These are phyloP conservation scores for Leishmania gerbilli DNA, from an alignment of 208 protist species.

Conservation along the genomic window DNA sequence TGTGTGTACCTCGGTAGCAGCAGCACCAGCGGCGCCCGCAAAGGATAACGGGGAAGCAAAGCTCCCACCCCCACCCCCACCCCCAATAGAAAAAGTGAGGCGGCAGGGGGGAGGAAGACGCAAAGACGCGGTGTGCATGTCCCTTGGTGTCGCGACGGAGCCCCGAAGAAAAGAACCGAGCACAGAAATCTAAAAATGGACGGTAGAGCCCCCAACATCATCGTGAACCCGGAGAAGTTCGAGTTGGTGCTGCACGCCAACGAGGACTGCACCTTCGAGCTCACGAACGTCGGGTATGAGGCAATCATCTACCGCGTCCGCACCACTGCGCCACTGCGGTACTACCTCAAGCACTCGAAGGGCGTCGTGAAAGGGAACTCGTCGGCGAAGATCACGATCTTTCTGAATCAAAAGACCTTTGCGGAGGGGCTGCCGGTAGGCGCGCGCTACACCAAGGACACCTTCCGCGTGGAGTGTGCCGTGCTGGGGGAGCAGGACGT, in stretches of 20 bases:
- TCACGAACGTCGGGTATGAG: conserved; percentile 82
- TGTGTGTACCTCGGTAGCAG: neutral
- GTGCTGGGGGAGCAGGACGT: conserved; percentile 52
- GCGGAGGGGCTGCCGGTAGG: conserved; percentile 15
- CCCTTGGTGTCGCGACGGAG: neutral
- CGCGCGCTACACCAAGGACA: conserved; percentile 46
- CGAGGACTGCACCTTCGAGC: conserved; percentile 68
- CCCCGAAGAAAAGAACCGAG: conserved; percentile 17
- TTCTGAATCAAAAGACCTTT: conserved; percentile 53
- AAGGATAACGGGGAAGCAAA: neutral
- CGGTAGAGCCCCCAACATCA: conserved; percentile 38
- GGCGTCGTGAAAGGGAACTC: conserved; percentile 73
- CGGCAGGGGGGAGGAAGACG: neutral
- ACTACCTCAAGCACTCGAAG: conserved; percentile 79
- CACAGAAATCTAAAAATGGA: conserved; percentile 31
- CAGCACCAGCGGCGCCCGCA: neutral
- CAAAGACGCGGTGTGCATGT: neutral
- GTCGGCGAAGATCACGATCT: conserved; percentile 55
- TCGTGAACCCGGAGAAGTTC: conserved; percentile 61
- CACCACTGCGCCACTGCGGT: conserved; percentile 69
- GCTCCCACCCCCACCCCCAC: neutral
- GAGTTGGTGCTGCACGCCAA: conserved; percentile 54
- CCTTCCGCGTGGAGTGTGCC: conserved; percentile 81
- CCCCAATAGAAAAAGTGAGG: neutral
- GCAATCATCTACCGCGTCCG: conserved; percentile 73